Evolutionary conservation across 2,329 filamentous ascomycete species (phyloP).

Genomic region (Stachybotrys echinatus): DNA sequence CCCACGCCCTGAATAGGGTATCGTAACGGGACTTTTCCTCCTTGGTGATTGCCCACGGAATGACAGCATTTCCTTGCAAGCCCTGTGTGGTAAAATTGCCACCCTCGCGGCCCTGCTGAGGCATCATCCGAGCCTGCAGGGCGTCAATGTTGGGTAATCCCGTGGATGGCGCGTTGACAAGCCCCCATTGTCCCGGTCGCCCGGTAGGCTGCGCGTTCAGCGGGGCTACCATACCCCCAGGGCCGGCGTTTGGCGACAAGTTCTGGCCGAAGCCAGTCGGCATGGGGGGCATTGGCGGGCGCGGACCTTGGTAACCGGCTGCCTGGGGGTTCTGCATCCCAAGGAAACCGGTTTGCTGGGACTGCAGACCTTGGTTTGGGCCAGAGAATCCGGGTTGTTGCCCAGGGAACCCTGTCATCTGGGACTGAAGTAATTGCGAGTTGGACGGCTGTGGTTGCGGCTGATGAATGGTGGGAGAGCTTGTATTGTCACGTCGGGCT

Average conservation of each 20-base stretch:
- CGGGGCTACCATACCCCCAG: conserved; percentile 62
- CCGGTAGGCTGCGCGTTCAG: conserved; percentile 94
- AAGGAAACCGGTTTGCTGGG: conserved; percentile 67
- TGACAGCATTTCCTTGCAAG: conserved; percentile 86
- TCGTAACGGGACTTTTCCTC: conserved; percentile 98
- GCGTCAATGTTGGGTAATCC: conserved; percentile 93
- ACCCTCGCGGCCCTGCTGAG: conserved; percentile 83
- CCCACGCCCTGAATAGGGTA: conserved; percentile 91
- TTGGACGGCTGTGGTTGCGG: conserved; percentile 72
- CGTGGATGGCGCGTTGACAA: conserved; percentile 86
- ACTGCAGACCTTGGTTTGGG: conserved; percentile 55
- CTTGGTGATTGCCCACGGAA: conserved; percentile 98
- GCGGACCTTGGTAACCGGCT: conserved; percentile 75
- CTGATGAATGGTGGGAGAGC: conserved; percentile 56
- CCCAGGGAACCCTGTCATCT: conserved; percentile 64
- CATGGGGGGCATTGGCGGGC: conserved; percentile 86
- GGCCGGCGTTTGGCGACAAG: conserved; percentile 40
- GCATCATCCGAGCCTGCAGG: conserved; percentile 93
- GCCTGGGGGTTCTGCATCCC: conserved; percentile 64
- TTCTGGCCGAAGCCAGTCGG: conserved; percentile 51
- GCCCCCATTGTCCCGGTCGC: conserved; percentile 91
- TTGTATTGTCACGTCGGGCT: conserved; percentile 24
- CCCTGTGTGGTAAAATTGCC: conserved; percentile 79
- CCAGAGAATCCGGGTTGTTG: conserved; percentile 53
- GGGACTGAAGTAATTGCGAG: conserved; percentile 55